These are phyloP conservation scores for Pseudoturritis turrita DNA, from an alignment of 345 rosid genomes.

Conservation along the genomic window DNA sequence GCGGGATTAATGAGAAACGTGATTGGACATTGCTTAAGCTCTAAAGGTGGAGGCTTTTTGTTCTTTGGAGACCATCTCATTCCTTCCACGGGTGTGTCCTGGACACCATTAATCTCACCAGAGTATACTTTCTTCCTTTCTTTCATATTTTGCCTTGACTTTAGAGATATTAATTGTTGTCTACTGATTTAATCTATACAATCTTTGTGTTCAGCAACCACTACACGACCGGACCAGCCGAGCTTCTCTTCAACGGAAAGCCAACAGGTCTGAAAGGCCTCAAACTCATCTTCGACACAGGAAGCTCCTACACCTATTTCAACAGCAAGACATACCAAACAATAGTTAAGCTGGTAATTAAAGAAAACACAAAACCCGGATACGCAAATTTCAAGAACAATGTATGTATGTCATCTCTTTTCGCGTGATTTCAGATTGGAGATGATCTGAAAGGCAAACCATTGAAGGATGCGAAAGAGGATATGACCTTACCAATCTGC, in stretches of 20 bases:
- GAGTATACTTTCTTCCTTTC: neutral
- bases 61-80: slow-evolving; percentile 60
- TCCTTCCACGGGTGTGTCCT: slow-evolving; percentile 49
- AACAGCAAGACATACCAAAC: slow-evolving; percentile 43
- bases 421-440: neutral
- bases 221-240: slow-evolving; percentile 63
- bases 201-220: slow-evolving; percentile 47
- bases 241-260: slow-evolving; percentile 48
- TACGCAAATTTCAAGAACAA: neutral
- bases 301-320: slow-evolving; percentile 84
- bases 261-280: slow-evolving; percentile 51
- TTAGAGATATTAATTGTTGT: neutral
- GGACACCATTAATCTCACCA: slow-evolving; percentile 44
- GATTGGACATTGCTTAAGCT: slow-evolving; percentile 77
- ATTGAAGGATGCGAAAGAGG: slow-evolving; percentile 35
- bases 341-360: slow-evolving; percentile 46
- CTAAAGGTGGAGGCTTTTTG: slow-evolving; percentile 75
- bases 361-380: neutral
- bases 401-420: neutral
- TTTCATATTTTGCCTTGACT: neutral
- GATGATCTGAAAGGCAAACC: slow-evolving; percentile 34
- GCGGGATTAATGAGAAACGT: slow-evolving; percentile 45
- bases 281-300: slow-evolving; percentile 62
- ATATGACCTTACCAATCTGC: slow-evolving; percentile 67
- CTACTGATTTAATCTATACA: neutral